phyloP scores from a whole-genome alignment of 768 basidiomycete species.

The Rossbeevera mucosa region DNA sequence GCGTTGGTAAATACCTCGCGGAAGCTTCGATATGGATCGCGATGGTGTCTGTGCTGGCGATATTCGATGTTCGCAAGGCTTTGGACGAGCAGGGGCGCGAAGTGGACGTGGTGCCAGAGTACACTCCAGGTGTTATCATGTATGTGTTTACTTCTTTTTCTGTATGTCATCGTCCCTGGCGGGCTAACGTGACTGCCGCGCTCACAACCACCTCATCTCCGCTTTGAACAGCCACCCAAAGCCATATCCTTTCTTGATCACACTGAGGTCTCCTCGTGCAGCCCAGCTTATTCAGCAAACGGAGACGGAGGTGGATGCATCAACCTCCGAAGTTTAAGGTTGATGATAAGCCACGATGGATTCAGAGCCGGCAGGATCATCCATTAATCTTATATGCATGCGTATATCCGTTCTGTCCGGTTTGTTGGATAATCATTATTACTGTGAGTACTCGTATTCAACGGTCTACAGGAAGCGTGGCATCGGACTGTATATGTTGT shows the following conservation, averaged over 20 bases:
- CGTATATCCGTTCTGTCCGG: background rate
- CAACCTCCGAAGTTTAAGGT: background rate
- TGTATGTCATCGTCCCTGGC: too few relatives aligned
- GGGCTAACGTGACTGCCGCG: background rate
- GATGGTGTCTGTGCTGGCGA: constrained; percentile 23
- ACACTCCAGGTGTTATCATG: constrained; percentile 26
- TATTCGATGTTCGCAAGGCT: constrained; percentile 29
- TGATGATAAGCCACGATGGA: background rate
- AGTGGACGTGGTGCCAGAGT: constrained; percentile 24
- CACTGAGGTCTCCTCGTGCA: constrained; percentile 11
- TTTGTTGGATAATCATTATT: background rate
- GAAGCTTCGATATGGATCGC: constrained; percentile 25
- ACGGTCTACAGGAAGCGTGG: background rate
- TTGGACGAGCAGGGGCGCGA: constrained; percentile 29
- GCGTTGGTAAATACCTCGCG: constrained; percentile 26
- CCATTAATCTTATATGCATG: too few relatives aligned
- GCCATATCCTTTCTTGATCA: constrained; percentile 19
- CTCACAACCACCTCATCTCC: background rate
- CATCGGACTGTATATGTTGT: background rate
- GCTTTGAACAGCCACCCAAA: constrained; percentile 11
- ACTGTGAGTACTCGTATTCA: too few relatives aligned
- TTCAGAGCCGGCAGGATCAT: background rate
- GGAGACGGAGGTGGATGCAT: background rate
- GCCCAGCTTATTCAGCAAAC: constrained; percentile 14
- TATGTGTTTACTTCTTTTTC: background rate